Percentiles rank a stretch among this genome's conserved stretches.
Conservation (phyloP, 2,329 filamentous ascomycete species). For the Ophiostoma ulmi region DNA sequence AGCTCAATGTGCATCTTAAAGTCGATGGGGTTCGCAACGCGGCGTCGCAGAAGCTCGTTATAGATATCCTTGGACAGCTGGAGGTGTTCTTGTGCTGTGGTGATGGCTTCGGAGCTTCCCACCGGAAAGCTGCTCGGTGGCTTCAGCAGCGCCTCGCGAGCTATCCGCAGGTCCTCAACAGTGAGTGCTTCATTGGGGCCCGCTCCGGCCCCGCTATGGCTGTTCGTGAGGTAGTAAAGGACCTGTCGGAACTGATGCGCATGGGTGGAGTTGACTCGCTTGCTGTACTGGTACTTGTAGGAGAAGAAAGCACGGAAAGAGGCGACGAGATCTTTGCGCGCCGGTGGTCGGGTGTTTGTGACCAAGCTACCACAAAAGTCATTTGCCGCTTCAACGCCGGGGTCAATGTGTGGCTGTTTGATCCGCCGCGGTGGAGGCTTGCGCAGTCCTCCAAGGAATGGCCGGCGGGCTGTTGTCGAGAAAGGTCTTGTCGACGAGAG, state of each 20-base stretch:
- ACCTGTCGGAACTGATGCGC: constrained; percentile 53
- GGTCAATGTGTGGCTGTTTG: constrained; percentile 60
- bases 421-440: constrained; percentile 54
- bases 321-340: constrained; percentile 55
- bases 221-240: constrained; percentile 44
- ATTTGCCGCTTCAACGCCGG: constrained; percentile 67
- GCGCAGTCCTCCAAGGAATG: constrained; percentile 58
- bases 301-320: constrained; percentile 62
- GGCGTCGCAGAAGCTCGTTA: constrained; percentile 37
- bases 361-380: constrained; percentile 59
- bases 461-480: constrained; percentile 37
- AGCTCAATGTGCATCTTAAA: constrained; percentile 45
- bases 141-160: constrained; percentile 35
- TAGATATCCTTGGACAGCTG: constrained; percentile 38
- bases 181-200: constrained; percentile 32
- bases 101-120: not conserved
- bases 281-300: constrained; percentile 45
- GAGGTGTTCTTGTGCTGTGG: constrained; percentile 40
- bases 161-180: constrained; percentile 42
- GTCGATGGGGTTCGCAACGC: constrained; percentile 30
- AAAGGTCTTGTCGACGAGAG: constrained; percentile 9
- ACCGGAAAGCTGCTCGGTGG: constrained; percentile 11
- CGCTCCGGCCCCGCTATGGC: not conserved
- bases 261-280: constrained; percentile 60
- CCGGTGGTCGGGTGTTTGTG: constrained; percentile 60